These are phyloP conservation scores for Chlorella vulgaris DNA, from an alignment of 139 green algal species.

Conservation along the genomic window DNA sequence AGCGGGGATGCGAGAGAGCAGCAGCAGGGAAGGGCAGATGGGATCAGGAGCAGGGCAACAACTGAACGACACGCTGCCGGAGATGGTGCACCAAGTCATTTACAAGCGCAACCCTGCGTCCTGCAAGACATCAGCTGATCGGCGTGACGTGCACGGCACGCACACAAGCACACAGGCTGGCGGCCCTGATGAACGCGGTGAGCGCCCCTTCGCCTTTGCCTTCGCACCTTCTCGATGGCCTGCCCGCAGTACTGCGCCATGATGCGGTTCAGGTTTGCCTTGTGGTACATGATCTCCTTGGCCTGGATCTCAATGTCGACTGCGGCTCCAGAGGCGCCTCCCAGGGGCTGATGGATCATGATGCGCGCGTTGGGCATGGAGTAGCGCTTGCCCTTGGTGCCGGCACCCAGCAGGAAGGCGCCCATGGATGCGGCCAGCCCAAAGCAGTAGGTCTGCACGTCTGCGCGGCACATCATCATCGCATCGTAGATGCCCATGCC, in stretches of 20 bases:
- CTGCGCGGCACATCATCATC: conserved; percentile 81
- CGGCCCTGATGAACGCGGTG: no score
- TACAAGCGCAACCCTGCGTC: no score
- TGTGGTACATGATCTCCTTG: conserved; percentile 99
- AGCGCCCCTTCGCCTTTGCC: no score
- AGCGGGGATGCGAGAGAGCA: neutral
- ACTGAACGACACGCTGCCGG: neutral
- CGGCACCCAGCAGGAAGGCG: conserved; percentile 95
- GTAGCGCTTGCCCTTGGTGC: conserved; percentile 91
- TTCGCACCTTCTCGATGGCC: conserved; percentile 69
- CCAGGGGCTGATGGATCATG: conserved; percentile 99
- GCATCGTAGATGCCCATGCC: conserved; percentile 99
- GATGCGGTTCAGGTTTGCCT: conserved; percentile 97
- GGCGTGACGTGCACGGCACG: no score
- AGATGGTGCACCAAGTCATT: no score
- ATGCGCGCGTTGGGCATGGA: conserved; percentile 98
- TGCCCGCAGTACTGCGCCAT: conserved; percentile 91
- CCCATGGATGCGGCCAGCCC: conserved; percentile 99
- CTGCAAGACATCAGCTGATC: no score
- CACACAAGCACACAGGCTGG: no score
- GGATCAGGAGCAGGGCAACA: neutral
- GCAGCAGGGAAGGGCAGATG: neutral
- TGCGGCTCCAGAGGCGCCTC: conserved; percentile 89
- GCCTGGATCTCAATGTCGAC: conserved; percentile 93
- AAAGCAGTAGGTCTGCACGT: conserved; percentile 94